These are phyloP conservation scores for Podospora conica DNA, from an alignment of 495 filamentous ascomycete species.

Conservation along the genomic window DNA sequence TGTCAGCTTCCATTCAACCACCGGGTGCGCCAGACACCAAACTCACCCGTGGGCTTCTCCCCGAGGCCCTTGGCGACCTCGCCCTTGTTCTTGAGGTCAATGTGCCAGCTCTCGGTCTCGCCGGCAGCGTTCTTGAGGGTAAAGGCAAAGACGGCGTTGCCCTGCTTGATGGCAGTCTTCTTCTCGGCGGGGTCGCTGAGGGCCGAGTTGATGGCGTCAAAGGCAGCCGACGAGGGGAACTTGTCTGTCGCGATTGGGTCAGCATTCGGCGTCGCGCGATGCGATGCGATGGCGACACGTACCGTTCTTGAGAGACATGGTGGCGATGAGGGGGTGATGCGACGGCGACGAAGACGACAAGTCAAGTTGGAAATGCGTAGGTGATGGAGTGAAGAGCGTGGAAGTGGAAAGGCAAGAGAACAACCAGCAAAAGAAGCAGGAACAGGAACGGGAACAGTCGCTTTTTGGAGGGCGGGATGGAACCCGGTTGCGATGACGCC, in stretches of 20 bases:
- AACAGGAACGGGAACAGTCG: slow-evolving; percentile 3
- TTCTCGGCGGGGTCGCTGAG: slow-evolving; percentile 66
- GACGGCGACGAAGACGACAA: not conserved
- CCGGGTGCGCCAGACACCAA: not conserved
- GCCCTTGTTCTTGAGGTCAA: slow-evolving; percentile 90
- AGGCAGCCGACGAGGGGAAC: slow-evolving; percentile 86
- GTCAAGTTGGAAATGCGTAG: not conserved
- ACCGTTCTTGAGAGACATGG: slow-evolving; percentile 83
- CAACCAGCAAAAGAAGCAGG: not conserved
- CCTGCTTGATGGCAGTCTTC: slow-evolving; percentile 82
- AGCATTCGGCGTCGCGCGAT: not conserved
- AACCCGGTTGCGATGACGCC: slow-evolving; percentile 14
- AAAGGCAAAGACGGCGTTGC: slow-evolving; percentile 84
- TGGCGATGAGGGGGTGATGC: slow-evolving; percentile 18
- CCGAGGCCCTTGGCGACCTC: slow-evolving; percentile 70
- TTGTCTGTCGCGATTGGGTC: slow-evolving; percentile 47
- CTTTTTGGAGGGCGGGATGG: not conserved
- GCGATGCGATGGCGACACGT: slow-evolving; percentile 18
- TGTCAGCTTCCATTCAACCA: not conserved
- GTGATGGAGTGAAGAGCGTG: not conserved
- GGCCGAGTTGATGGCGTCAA: slow-evolving; percentile 77
- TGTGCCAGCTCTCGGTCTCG: slow-evolving; percentile 79
- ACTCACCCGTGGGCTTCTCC: slow-evolving; percentile 74
- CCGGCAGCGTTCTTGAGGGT: slow-evolving; percentile 80
- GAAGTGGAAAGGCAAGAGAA: not conserved